Evolutionary conservation across 257 asterid genomes (phyloP).

Genomic region (Haberlea rhodopensis): DNA sequence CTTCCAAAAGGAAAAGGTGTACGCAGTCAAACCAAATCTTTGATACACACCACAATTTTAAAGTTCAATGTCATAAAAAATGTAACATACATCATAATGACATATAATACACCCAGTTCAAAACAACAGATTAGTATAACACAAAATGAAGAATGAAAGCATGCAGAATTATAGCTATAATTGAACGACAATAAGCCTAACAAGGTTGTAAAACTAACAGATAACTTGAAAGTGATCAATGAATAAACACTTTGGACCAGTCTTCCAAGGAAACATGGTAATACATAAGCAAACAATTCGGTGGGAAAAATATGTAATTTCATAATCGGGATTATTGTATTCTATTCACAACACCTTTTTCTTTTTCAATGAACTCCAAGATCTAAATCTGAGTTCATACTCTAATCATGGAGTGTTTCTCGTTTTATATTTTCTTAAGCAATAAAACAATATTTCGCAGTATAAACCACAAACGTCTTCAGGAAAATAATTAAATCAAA

Average conservation of each 20-base stretch:
- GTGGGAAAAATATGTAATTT: neutral
- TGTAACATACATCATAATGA: constrained; percentile 10
- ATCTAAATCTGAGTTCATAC: neutral
- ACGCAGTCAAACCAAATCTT: constrained; percentile 14
- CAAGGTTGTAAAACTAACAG: constrained; percentile 10
- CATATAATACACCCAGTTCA: constrained; percentile 15
- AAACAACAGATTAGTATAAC: neutral
- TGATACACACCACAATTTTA: neutral
- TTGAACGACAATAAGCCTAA: neutral
- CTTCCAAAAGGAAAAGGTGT: constrained; percentile 1
- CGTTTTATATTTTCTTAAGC: neutral
- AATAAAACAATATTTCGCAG: neutral
- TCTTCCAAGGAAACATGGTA: constrained; percentile 1
- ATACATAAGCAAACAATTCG: neutral
- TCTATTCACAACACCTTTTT: neutral
- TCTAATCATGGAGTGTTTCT: neutral
- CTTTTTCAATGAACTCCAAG: neutral
- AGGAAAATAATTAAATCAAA: constrained; percentile 7
- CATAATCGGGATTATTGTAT: neutral
- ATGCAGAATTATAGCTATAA: constrained; percentile 18
- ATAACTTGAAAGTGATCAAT: constrained; percentile 13
- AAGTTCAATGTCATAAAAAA: constrained; percentile 17
- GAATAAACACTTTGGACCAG: neutral
- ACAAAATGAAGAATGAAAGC: constrained; percentile 11
- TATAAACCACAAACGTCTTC: neutral